phyloP scores from a whole-genome alignment of 129 eudicot species.

The Rutidosis leptorrhynchoides region DNA sequence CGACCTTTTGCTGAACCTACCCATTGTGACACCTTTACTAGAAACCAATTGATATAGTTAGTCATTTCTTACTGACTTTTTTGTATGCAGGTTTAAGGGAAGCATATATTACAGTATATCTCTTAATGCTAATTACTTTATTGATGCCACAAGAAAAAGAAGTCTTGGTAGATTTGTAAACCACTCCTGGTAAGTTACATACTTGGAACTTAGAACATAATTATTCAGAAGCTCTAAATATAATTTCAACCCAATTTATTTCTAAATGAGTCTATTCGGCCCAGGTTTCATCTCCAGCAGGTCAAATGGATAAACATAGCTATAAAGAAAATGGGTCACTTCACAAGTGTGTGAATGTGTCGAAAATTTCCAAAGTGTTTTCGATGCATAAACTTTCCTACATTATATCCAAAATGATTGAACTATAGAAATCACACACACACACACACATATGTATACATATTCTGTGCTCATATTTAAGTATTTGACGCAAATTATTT shows the following conservation, averaged over 20 bases:
- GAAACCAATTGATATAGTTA: conserved; percentile 1
- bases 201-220: conserved; percentile 9
- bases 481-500: not conserved
- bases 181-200: conserved; percentile 78
- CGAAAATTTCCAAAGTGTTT: not conserved
- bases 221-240: conserved; percentile 9
- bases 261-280: not conserved
- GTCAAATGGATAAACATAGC: not conserved
- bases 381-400: not conserved
- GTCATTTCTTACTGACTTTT: conserved; percentile 16
- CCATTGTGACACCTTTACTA: not conserved
- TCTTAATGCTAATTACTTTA: conserved; percentile 58
- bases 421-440: not conserved
- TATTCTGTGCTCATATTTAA: not conserved
- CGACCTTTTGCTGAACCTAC: not conserved
- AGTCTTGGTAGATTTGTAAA: conserved; percentile 91
- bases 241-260: conserved; percentile 1
- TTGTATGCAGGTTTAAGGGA: conserved; percentile 63
- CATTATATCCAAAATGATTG: not conserved
- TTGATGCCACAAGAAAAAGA: conserved; percentile 92
- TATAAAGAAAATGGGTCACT: not conserved
- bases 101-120: conserved; percentile 87
- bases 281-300: not conserved
- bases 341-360: not conserved
- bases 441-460: not conserved